Base-by-base conservation (phyloP, 208 protist species). In the Jaenimonas drosophilae region DNA sequence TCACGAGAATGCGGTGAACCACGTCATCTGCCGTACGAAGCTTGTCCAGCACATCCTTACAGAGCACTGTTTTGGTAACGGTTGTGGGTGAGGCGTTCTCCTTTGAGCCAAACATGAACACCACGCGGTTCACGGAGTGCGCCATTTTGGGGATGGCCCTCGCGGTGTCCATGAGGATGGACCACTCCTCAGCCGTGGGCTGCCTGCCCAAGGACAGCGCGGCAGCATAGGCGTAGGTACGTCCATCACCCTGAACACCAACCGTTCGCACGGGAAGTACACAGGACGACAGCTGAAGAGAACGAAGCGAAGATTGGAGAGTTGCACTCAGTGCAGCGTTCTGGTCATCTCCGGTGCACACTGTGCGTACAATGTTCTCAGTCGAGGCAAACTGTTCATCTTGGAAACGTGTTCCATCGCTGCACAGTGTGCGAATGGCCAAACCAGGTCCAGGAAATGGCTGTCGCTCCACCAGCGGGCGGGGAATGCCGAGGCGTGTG, bases 381-480 rank as follows among this genome's bases (percentile, higher is more conserved):
- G 74, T 92, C 30, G 39, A 41, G 0, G 52, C 58, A 33, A 76
- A 83, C 17, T 64, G 51, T 1, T 48, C 54, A 46, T 86, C 67
- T 30, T 54, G 62, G 44, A 82, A 64, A 12, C 66, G 67, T 29
- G 50, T 79, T 5, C 69, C 83, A 37, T 94, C 69, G 5, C 74
- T 76, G 65, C 97, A 97, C 16, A 99, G 64, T 1, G 89, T 79
- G 44, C 97, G 89, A 56, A 99, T 97, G 4, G 95, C 94, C 7
- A 99, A 68, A n/a, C 97, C 97, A 11, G 97, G 97, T 4, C 97
- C 97, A n/a, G 96, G 94, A 52, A 97, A 98, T 2, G 95, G 94
- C 62, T 98, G 93, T 2, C 88, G 70, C 41, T 88, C 62, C 17
- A 98, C 91, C 2, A 99, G 71, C 0, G 78, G 49, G 5, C 86